Conservation (phyloP, 345 rosid genomes). For the Kandelia obovata region DNA sequence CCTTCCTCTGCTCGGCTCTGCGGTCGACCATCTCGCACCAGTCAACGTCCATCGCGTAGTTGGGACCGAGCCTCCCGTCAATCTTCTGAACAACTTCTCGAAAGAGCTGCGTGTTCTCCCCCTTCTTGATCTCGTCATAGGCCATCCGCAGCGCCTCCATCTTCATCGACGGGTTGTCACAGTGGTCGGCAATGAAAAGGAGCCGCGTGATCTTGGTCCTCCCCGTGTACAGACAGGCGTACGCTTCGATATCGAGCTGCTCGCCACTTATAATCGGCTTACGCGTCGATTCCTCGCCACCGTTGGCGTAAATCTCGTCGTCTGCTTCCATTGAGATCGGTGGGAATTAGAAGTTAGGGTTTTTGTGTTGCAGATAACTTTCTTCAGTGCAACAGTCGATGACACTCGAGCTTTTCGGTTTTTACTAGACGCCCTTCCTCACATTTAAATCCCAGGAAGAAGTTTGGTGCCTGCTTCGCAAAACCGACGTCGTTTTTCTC, state of each 20-base stretch:
- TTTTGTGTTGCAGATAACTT: conserved; percentile 11
- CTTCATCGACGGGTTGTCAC: conserved; percentile 63
- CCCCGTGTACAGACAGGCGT: conserved; percentile 79
- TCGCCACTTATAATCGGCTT: conserved; percentile 75
- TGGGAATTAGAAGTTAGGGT: conserved; percentile 23
- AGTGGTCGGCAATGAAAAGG: conserved; percentile 70
- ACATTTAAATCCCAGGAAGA: too few relatives aligned
- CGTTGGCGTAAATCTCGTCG: conserved; percentile 76
- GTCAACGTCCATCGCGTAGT: conserved; percentile 50
- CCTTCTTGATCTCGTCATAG: conserved; percentile 86
- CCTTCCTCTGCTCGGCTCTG: conserved; percentile 78
- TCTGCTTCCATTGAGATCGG: conserved; percentile 55
- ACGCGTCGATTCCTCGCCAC: conserved; percentile 44
- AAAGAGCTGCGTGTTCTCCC: conserved; percentile 86
- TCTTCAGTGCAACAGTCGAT: too few relatives aligned
- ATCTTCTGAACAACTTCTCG: conserved; percentile 75
- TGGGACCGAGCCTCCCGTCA: conserved; percentile 61
- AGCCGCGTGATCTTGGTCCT: conserved; percentile 87
- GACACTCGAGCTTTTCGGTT: too few relatives aligned
- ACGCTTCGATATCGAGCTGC: conserved; percentile 87
- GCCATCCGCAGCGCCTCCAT: conserved; percentile 90
- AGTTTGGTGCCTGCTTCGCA: too few relatives aligned
- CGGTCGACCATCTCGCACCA: conserved; percentile 84
- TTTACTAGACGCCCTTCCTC: too few relatives aligned
- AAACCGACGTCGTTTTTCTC: background rate